Base-by-base conservation (phyloP, 345 rosid genomes). In the Physaria fendleri region DNA sequence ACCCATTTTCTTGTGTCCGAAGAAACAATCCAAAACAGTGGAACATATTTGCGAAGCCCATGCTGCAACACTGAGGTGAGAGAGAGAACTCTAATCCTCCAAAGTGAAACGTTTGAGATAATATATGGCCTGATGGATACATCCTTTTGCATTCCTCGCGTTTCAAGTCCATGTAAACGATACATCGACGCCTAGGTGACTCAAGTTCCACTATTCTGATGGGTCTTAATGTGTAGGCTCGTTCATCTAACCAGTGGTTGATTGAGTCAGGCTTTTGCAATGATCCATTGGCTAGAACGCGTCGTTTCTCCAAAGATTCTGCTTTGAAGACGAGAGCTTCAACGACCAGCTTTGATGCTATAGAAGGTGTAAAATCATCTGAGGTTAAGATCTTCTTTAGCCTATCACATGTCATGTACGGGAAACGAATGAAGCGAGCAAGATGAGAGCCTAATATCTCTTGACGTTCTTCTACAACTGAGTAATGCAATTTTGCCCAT, bases 321-420 rank as follows among this genome's bases (percentile, higher is more conserved):
- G 85, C 78, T 79, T 84, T 88, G 83, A 81, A 85, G 62, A 84
- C 82, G 50, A 91, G 86, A 54, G 96, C 85, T 65, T 82, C 87
- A 0, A 82, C 80, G 54, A 88, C 95, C 57, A 84, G 77, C 56
- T 76, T 72, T 18, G 84, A 75, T 50, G 85, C 78, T 29, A 78
- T 55, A 41, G 76, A 83, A 4, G 79, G 76, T 33, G 72, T 76
- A 43, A 91, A 81, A 49, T 91, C 96, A 27, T 72, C 75, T 75
- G 95, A 82, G 62, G 67, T 63, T 63, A 88, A 74, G 28, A 85
- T 82, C 62, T 82, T 78, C 83, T 71, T 84, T 67, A 92, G 79
- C 63, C 81, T 85, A 30, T 76, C 64, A 57, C 83, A 81, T 14
- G 87, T 79, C 95, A 88, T 85, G 75, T 69, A 77, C 47, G 96